These are phyloP conservation scores for Pseudogymnoascus sp. DNA, from an alignment of 2,329 filamentous ascomycete genomes.

Conservation along the genomic window DNA sequence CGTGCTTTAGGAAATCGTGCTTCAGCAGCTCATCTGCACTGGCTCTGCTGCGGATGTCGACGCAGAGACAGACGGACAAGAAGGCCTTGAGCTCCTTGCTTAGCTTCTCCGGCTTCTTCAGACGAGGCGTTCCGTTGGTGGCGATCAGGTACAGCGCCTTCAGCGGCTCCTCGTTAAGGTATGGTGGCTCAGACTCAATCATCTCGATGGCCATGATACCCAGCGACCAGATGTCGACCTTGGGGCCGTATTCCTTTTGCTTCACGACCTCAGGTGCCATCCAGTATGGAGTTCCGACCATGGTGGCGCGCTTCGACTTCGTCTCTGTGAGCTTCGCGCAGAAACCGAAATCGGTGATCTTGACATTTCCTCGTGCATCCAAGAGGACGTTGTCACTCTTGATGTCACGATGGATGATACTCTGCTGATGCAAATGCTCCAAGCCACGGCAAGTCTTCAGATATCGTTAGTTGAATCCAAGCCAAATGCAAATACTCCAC, in stretches of 20 bases:
- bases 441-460: conserved; percentile 85
- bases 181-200: conserved; percentile 97
- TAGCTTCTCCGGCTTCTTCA: conserved; percentile 97
- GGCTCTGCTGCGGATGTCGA: conserved; percentile 90
- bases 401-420: conserved; percentile 98
- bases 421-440: conserved; percentile 88
- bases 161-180: conserved; percentile 93
- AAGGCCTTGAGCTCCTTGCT: conserved; percentile 98
- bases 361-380: conserved; percentile 89
- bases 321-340: conserved; percentile 96
- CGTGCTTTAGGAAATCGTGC: conserved; percentile 91
- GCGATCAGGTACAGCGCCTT: conserved; percentile 97
- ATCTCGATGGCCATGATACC: conserved; percentile 99
- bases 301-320: conserved; percentile 94
- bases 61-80: conserved; percentile 89
- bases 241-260: conserved; percentile 96
- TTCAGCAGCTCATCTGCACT: conserved; percentile 82
- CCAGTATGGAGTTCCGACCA: conserved; percentile 99
- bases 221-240: conserved; percentile 97
- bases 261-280: conserved; percentile 99
- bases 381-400: conserved; percentile 98
- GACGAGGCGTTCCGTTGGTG: conserved; percentile 88
- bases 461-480: conserved; percentile 12
- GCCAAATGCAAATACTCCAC: conserved; percentile 22
- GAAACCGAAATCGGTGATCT: conserved; percentile 98